Base-by-base conservation (phyloP, 495 filamentous ascomycete species). In the Peziza echinospora region DNA sequence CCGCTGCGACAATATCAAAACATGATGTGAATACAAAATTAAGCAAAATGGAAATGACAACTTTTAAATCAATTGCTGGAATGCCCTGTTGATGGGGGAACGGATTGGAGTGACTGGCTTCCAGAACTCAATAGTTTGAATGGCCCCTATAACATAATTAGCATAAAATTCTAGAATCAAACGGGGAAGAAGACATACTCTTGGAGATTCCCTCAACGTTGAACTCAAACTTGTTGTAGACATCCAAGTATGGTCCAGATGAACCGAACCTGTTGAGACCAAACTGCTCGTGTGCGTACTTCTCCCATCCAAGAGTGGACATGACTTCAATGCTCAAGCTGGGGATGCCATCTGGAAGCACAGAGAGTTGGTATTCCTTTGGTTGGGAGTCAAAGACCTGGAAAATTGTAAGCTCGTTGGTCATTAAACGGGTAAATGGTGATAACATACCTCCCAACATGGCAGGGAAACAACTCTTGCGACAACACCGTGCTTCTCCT, bases 181-280 rank as follows among this genome's bases (percentile, higher is more conserved):
- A 37, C 13, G 6, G 0, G 19, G 13, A 17, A 2, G 30, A 17
- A 17, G 19, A 2, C 30, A 13, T 37, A 63, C 91, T 84, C 77
- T 94, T 93, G 67, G 81, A 72, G 62, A 97, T 78, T 49, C 89
- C 89, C 66, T 91, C 84, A 37, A 91, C 79, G 24, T 85, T 96
- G 72, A 97, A 93, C 65, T 94, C 91, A 71, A 97, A 97, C 74
- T 93, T 96, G 80, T 92, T 79, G 69, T 97, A 97, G 45, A 97
- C 85, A 58, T 96, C 76, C 77, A 92, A 91, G 70, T 96, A 97
- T 51, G 89, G 76, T 53, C 86, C 89, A 45, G 80, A 86, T 54
- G 85, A 86, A 74, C 89, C 89, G 65, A 97, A 97, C 59, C 89
- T 75, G 78, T 97, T 96, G 30, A 97, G 75, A 60, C 89, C 89